Base-by-base conservation (phyloP, 768 basidiomycete species). In the Pleurotus giganteus region DNA sequence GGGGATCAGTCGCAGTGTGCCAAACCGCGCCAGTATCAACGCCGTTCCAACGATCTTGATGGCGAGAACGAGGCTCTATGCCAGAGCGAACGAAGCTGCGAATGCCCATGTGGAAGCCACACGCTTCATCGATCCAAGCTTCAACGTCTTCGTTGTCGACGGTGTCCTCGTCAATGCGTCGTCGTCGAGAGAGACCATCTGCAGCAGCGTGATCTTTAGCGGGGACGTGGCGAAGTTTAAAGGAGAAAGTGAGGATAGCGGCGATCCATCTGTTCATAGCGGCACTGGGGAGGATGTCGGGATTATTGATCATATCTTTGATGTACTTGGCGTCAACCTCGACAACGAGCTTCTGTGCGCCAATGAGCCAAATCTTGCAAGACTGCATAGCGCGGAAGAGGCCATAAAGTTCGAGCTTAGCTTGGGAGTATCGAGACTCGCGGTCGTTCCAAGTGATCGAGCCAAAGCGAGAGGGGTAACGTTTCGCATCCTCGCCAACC, bases 361-460 rank as follows among this genome's bases (percentile, higher is more conserved):
- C 62, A 28, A 71, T 59, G 2, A 71, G 53, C 34, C 60, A 67
- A 0, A 70, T 36, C 0, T 59, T 17, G 7, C 55, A 31, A 0
- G 64, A 60, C 2, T 57, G 55, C 1, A 72, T 60, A 0, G 61
- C 61, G 0, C 55, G 51, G 46, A 65, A 71, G 1, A 71, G 55
- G 0, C 69, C 62, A 53, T 68, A 71, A 0, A 75, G 57, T 54
- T 75, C 72, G 4, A 71, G n/a, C 50, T 76, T 74, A 0, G 71
- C 59, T 47, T 72, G 67, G 51, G 57, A 73, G 54, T 49, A 74
- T 31, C 15, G 62, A 1, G 62, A 57, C 55, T 74, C 68, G 0
- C 55, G 53, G 0, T 68, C 57, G 39, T 71, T 76, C 15, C 68
- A 62, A 0, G 64, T 58, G 1, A 74, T 66, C 0, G 70, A 74